Conservation (phyloP, 192 early-diverging fungal genomes). For the Spizellomyces punctatus region DNA sequence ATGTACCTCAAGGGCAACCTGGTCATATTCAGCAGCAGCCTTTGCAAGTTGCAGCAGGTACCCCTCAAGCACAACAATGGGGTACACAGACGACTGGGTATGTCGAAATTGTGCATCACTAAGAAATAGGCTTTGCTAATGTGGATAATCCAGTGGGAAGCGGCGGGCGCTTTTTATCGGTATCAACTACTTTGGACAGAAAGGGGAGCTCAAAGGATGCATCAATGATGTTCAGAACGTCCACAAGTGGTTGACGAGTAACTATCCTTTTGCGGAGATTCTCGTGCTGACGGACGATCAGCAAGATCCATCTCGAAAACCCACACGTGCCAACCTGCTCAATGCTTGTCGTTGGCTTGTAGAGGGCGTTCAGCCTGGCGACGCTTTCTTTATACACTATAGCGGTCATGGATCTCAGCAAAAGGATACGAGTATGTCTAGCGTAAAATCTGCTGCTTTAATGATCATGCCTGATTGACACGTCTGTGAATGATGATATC, state of each 20-base stretch:
- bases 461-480: neutral
- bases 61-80: constrained; percentile 33
- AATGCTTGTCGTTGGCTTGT: constrained; percentile 47
- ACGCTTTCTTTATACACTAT: constrained; percentile 56
- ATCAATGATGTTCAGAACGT: constrained; percentile 54
- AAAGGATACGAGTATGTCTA: constrained; percentile 29
- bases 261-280: constrained; percentile 34
- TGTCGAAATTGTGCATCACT: neutral
- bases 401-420: constrained; percentile 50
- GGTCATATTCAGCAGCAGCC: constrained; percentile 23
- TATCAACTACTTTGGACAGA: constrained; percentile 48
- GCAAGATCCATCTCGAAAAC: constrained; percentile 33
- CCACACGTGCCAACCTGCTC: constrained; percentile 47
- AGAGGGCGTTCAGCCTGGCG: constrained; percentile 42
- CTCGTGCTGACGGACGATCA: constrained; percentile 51
- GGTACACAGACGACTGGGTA: constrained; percentile 17
- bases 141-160: constrained; percentile 6
- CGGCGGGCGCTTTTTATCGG: constrained; percentile 48
- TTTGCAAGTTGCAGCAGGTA: constrained; percentile 11
- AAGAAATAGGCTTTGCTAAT: neutral
- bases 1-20: neutral
- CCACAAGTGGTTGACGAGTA: constrained; percentile 36
- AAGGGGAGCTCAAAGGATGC: constrained; percentile 44
- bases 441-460: neutral
- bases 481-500: neutral